phyloP scores from a whole-genome alignment of 108 stramenopile genomes.

The Skeletonema potamos region DNA sequence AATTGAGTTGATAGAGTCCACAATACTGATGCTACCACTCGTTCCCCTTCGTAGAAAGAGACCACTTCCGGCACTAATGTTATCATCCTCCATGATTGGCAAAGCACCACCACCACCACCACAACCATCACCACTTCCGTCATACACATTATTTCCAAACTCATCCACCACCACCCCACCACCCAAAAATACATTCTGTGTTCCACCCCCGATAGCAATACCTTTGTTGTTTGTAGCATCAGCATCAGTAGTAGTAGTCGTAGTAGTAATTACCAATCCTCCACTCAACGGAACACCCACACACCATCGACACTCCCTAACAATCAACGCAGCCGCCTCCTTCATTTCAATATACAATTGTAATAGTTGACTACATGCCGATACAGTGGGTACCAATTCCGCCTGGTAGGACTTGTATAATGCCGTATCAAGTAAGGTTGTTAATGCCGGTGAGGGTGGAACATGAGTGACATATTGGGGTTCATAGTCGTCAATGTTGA shows the following conservation, averaged over 20 bases:
- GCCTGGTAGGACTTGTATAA: conserved; percentile 72
- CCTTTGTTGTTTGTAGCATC: neutral
- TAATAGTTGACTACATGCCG: conserved; percentile 56
- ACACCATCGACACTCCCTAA: conserved; percentile 37
- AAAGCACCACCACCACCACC: neutral
- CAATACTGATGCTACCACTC: neutral
- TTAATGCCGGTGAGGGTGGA: conserved; percentile 58
- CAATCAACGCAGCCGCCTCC: conserved; percentile 27
- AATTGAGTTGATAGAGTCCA: neutral
- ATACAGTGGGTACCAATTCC: conserved; percentile 70
- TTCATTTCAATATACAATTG: conserved; percentile 36
- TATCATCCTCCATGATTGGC: neutral
- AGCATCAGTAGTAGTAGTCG: neutral
- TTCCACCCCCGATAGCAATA: neutral
- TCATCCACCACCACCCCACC: conserved; percentile 20
- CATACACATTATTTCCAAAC: neutral
- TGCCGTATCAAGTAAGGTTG: conserved; percentile 76
- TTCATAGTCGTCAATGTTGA: neutral
- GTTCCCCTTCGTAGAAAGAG: neutral
- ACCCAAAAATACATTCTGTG: conserved; percentile 11
- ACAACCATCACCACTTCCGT: neutral
- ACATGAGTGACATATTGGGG: neutral
- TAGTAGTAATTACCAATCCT: neutral
- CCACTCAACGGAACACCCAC: conserved; percentile 28
- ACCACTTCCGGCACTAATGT: neutral